Base-by-base conservation (phyloP, 2,329 filamentous ascomycete genomes). In the Sporothrix sp. region DNA sequence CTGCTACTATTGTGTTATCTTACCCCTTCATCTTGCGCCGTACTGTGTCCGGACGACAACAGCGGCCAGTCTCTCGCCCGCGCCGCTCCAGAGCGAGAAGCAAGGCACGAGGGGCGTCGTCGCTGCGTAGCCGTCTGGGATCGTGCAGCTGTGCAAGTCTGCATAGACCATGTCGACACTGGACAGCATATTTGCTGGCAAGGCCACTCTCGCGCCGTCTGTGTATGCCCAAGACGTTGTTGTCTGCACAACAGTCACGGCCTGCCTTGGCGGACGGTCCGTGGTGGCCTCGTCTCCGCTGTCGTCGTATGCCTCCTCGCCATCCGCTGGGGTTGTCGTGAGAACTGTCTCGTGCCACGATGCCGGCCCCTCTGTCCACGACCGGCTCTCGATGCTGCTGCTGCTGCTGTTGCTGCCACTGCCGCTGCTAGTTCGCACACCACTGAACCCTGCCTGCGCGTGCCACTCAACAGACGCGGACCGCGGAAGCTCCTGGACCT, bases 401-500 rank as follows among this genome's bases (percentile, higher is more conserved):
- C 23, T 36, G 13, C n/a, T 8, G n/a, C 48, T 51, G n/a, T 51
- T 48, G 2, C 47, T 43, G 28, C 20, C 33, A 8, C 13, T 9
- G 14, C 49, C 49, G n/a, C 52, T 48, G 2, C 47, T 43, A 5
- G 54, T 46, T 0, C 14, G 56, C 14, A 66, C 53, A 25, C 66
- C 65, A 11, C 67, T 65, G 7, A 85, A 65, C 0, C 87, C 85
- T 3, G 79, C 62, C 52, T 84, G 77, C 1, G 75, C 82, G 58
- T 87, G 84, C 90, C 91, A 98, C 69, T 98, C 93, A 10, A 96
- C 79, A 33, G 73, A 73, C 25, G 84, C 84, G 14, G 70, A 72
- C 18, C 87, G 78, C 1, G 93, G 93, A 11, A 98, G 72, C 57
- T 82, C 78, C 38, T 82, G 75, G 1, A 96, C 85, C 61, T 93